These are phyloP conservation scores for Lipomyces mesembrius DNA, from an alignment of 805 yeast genomes.

Conservation along the genomic window DNA sequence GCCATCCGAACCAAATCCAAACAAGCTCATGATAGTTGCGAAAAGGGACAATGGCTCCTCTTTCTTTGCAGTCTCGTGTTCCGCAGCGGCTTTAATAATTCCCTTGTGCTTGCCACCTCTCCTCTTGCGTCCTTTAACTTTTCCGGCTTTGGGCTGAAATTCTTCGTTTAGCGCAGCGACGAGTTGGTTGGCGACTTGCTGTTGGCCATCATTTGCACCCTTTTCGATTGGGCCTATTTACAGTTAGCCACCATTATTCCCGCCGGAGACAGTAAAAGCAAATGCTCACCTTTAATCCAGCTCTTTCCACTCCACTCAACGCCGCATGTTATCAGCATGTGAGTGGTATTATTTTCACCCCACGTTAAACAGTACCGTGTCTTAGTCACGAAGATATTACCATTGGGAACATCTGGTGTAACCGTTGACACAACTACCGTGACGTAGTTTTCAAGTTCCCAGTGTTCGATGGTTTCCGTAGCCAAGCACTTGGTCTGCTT, in stretches of 20 bases:
- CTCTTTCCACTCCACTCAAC: constrained; percentile 89
- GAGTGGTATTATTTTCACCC: constrained; percentile 67
- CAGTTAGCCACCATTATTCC: neutral
- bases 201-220: constrained; percentile 81
- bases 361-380: constrained; percentile 77
- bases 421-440: constrained; percentile 64
- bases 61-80: neutral
- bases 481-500: constrained; percentile 81
- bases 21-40: neutral
- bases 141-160: constrained; percentile 25
- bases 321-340: constrained; percentile 66
- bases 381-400: constrained; percentile 73
- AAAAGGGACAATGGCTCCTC: neutral
- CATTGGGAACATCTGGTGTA: constrained; percentile 97
- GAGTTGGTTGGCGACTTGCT: constrained; percentile 60
- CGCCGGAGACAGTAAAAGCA: neutral
- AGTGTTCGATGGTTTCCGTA: constrained; percentile 63
- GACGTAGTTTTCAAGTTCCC: constrained; percentile 60
- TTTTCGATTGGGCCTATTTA: constrained; percentile 67
- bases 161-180: constrained; percentile 46
- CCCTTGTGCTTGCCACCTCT: constrained; percentile 22
- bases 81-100: neutral
- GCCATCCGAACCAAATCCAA: constrained; percentile 16
- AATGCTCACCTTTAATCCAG: constrained; percentile 71
- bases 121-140: constrained; percentile 22